Conservation (phyloP, 805 yeast species). For the Torulaspora gathmanii region DNA sequence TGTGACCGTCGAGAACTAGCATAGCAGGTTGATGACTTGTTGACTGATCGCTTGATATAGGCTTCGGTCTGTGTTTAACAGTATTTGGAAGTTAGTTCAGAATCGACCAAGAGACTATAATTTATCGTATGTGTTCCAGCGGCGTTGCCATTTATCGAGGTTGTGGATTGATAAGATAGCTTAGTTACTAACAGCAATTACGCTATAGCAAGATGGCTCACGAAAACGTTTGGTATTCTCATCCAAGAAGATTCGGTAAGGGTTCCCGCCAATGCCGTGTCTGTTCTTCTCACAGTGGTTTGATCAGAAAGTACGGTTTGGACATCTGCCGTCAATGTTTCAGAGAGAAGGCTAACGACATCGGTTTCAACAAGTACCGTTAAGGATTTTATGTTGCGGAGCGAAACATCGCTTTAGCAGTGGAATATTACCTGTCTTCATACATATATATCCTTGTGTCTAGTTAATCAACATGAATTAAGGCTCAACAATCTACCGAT, state of each 20-base stretch:
- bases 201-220: constrained; percentile 75
- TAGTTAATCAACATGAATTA: constrained; percentile 5
- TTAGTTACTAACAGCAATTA: constrained; percentile 7
- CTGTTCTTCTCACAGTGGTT: constrained; percentile 98
- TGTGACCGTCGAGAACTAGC: background rate
- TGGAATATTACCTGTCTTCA: constrained; percentile 3
- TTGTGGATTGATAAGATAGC: no score
- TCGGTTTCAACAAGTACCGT: constrained; percentile 99
- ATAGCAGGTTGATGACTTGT: background rate
- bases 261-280: constrained; percentile 99
- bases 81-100: background rate
- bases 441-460: constrained; percentile 8
- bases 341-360: constrained; percentile 99
- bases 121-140: constrained; percentile 17
- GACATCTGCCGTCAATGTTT: constrained; percentile 99
- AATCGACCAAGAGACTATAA: constrained; percentile 18
- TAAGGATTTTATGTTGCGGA: constrained; percentile 41
- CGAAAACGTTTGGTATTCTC: constrained; percentile 99
- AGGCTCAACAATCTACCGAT: constrained; percentile 1
- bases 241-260: constrained; percentile 99
- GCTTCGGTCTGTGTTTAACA: background rate
- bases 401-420: background rate
- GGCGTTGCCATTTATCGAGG: background rate
- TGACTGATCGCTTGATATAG: background rate
- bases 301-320: constrained; percentile 99